Evolutionary conservation across 2,329 filamentous ascomycete genomes (phyloP).

Genomic region (Hirsutella minnesotensis): DNA sequence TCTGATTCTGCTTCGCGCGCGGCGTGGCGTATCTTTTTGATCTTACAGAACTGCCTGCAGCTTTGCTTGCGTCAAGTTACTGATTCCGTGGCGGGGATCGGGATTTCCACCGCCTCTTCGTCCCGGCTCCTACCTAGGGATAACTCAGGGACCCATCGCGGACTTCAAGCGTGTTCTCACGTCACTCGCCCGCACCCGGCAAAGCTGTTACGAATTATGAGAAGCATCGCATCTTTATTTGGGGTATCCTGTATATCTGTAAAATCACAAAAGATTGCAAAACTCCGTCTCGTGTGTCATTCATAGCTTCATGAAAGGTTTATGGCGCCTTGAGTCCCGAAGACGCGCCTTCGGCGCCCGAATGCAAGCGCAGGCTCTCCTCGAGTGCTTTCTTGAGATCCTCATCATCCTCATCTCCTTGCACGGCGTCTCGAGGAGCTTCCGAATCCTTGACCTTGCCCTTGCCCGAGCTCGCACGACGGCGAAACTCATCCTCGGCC

Average conservation of each 20-base stretch:
- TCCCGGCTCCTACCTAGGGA: too few species aligned
- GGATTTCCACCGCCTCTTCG: too few species aligned
- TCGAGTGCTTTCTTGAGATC: conserved; percentile 43
- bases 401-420: conserved; percentile 31
- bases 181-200: too few species aligned
- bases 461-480: conserved; percentile 21
- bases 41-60: too few species aligned
- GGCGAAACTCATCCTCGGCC: conserved; percentile 47
- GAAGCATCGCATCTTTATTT: too few species aligned
- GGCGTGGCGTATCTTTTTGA: too few species aligned
- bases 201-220: too few species aligned
- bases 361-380: conserved; percentile 37
- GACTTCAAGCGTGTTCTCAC: too few species aligned
- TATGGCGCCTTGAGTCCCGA: conserved; percentile 6
- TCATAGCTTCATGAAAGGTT: neutral
- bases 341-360: conserved; percentile 13
- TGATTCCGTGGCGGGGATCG: too few species aligned
- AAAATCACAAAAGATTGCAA: neutral
- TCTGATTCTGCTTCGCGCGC: too few species aligned
- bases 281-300: neutral
- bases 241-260: conserved; percentile 2
- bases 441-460: conserved; percentile 10
- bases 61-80: too few species aligned
- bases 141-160: too few species aligned
- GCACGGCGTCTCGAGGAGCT: conserved; percentile 7